Percentiles rank a stretch among this genome's conserved stretches.
Conservation (phyloP, 768 basidiomycete genomes). For the Mycena leptocephala region DNA sequence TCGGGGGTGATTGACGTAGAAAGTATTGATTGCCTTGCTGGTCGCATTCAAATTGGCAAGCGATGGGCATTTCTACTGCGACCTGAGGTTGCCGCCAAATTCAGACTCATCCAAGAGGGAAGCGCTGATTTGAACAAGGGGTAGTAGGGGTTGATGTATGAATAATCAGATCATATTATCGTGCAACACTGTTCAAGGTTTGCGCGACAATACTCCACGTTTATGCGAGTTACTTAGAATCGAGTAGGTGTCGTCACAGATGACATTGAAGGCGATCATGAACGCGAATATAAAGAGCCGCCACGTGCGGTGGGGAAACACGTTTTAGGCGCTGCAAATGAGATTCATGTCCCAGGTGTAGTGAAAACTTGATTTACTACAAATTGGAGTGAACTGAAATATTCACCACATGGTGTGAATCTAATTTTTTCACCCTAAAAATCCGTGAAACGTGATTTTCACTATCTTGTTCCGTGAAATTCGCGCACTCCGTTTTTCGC, state of each 20-base stretch:
- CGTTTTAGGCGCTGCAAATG: no score
- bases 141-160: no score
- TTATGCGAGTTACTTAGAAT: no score
- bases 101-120: background rate
- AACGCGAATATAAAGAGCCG: no score
- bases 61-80: conserved; percentile 8
- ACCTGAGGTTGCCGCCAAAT: conserved; percentile 1
- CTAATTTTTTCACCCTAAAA: background rate
- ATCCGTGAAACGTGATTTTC: background rate
- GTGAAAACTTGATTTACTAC: background rate
- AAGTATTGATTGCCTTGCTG: background rate
- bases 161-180: no score
- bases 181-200: no score
- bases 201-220: background rate
- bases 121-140: background rate
- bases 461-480: background rate
- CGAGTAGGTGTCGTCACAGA: background rate
- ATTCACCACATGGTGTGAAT: background rate
- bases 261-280: no score
- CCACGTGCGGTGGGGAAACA: no score
- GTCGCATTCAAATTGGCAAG: background rate
- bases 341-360: background rate
- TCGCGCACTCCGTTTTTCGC: background rate
- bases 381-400: background rate
- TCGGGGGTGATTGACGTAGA: background rate